A percentile compares a stretch with the other conserved stretches of the same genome.
Conservation (phyloP, 495 filamentous ascomycete species). For the Aspergillus haitiensis region DNA sequence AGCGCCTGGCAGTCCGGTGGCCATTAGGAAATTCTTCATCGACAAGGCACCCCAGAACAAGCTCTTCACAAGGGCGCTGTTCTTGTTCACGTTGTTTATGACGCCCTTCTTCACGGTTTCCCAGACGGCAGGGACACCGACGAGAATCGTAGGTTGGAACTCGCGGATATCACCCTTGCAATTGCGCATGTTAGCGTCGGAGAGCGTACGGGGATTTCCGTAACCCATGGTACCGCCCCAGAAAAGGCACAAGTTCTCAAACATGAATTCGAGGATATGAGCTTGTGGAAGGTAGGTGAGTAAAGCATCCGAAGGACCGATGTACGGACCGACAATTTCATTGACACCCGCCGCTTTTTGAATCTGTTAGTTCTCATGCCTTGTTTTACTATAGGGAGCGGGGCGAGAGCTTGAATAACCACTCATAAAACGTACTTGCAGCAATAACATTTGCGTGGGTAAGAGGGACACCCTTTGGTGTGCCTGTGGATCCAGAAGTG, state of each 20-base stretch:
- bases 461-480: constrained; percentile 92
- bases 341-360: constrained; percentile 81
- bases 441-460: constrained; percentile 88
- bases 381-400: not conserved
- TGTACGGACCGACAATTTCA: constrained; percentile 78
- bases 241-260: constrained; percentile 87
- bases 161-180: constrained; percentile 96
- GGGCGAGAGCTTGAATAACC: not conserved
- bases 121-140: constrained; percentile 96
- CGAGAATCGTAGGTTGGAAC: constrained; percentile 85
- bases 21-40: constrained; percentile 78
- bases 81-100: constrained; percentile 76
- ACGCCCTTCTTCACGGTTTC: constrained; percentile 99
- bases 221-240: constrained; percentile 99
- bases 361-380: constrained; percentile 5
- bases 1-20: constrained; percentile 71
- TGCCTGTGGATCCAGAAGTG: constrained; percentile 95
- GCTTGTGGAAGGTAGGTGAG: constrained; percentile 92
- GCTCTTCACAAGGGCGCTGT: constrained; percentile 68
- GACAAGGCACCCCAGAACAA: constrained; percentile 92
- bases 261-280: constrained; percentile 97
- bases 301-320: constrained; percentile 82
- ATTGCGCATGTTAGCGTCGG: constrained; percentile 85
- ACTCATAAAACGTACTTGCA: constrained; percentile 60
- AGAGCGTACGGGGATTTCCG: constrained; percentile 89